Evolutionary conservation across 495 filamentous ascomycete genomes (phyloP).

Genomic region (Penicillium steckii): DNA sequence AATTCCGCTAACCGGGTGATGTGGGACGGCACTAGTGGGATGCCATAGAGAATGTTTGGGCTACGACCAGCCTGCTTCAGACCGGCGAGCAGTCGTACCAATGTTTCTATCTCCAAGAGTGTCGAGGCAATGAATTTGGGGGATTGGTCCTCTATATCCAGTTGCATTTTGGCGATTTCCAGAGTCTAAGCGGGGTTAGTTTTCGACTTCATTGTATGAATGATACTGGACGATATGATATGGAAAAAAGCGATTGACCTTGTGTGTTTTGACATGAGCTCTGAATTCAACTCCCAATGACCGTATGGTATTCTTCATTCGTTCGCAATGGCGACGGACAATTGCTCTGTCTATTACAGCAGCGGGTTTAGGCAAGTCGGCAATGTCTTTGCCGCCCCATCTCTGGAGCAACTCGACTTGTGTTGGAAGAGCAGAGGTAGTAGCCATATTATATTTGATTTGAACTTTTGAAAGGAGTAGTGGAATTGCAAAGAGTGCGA

Average conservation of each 20-base stretch:
- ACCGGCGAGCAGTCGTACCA: constrained; percentile 61
- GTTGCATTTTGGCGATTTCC: constrained; percentile 72
- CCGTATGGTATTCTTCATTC: constrained; percentile 66
- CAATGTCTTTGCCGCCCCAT: constrained; percentile 63
- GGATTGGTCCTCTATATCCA: constrained; percentile 50
- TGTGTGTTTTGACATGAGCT: constrained; percentile 86
- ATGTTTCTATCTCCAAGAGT: constrained; percentile 68
- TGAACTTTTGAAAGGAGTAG: neutral
- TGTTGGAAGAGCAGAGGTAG: constrained; percentile 13
- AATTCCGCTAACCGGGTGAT: constrained; percentile 56
- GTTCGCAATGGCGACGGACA: constrained; percentile 64
- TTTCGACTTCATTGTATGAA: neutral
- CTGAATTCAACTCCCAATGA: constrained; percentile 65
- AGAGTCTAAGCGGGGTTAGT: constrained; percentile 52
- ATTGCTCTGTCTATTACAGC: constrained; percentile 69
- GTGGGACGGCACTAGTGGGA: constrained; percentile 66
- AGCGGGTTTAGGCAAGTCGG: constrained; percentile 62
- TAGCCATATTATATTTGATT: neutral
- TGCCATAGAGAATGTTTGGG: constrained; percentile 69
- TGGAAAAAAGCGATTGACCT: constrained; percentile 47
- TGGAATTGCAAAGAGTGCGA: too few species aligned
- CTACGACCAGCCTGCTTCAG: constrained; percentile 52
- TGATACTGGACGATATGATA: neutral
- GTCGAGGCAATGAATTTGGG: constrained; percentile 79
- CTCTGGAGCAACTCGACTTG: constrained; percentile 25